phyloP scores from a whole-genome alignment of 1,139 yeast genomes.

The Pichia sp. region DNA sequence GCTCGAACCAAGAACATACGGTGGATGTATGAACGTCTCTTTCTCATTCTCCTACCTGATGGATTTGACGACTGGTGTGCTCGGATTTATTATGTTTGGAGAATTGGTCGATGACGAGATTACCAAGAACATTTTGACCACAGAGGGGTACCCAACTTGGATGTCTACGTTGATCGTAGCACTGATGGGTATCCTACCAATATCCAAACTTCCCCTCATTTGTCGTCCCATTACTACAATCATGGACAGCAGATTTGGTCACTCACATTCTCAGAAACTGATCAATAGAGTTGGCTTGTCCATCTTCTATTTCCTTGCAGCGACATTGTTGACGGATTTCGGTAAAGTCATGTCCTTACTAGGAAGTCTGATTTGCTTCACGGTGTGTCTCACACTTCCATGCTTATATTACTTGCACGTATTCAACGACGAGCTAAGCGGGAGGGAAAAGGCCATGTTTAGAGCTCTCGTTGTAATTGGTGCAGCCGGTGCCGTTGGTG shows the following conservation, averaged over 20 bases:
- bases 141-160: conserved; percentile 67
- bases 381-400: conserved; percentile 76
- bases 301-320: conserved; percentile 34
- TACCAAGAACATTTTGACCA: conserved; percentile 65
- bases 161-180: conserved; percentile 58
- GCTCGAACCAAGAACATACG: conserved; percentile 46
- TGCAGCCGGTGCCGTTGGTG: conserved; percentile 31
- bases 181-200: conserved; percentile 72
- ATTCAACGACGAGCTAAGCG: conserved; percentile 40
- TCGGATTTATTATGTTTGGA: conserved; percentile 91
- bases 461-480: conserved; percentile 41
- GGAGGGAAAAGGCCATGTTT: conserved; percentile 33
- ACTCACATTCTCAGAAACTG: too few species aligned
- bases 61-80: conserved; percentile 67
- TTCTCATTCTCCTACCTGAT: conserved; percentile 63
- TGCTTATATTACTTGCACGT: conserved; percentile 59
- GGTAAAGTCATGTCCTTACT: conserved; percentile 78
- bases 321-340: conserved; percentile 65
- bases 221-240: conserved; percentile 84
- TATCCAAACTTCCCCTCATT: conserved; percentile 82
- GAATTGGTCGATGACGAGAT: conserved; percentile 67
- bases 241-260: conserved; percentile 30
- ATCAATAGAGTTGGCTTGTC: conserved; percentile 20
- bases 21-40: conserved; percentile 42
- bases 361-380: conserved; percentile 77